Evolutionary conservation across 495 filamentous ascomycete genomes (phyloP), one percentile per base, ranked within the genome.

Genomic region (Aspergillus campestris): DNA sequence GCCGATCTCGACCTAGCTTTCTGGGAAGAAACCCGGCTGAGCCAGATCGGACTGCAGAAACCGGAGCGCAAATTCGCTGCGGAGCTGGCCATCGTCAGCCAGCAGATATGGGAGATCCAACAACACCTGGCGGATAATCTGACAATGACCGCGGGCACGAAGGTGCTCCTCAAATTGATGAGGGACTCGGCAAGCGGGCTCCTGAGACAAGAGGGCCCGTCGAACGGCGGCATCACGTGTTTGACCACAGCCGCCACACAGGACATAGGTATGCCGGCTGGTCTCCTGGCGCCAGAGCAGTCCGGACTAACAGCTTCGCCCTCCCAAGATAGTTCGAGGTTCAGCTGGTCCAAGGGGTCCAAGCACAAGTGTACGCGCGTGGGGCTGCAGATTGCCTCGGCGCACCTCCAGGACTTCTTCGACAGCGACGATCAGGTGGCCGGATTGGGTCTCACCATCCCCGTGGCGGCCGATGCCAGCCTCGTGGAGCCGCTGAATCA

Each of bases 41-140:
- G 61, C 31, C 65, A 73, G 40, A 50, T 71, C 3, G 70, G 70
- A 8, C 52, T 56, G 29, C 62, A 66, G 15, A 58, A 61, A n/a
- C 52, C 44, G 33, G 62, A 64, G 6, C 65, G 70, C 15, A 58
- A 61, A 28, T 52, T 57, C 37, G 65, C 62, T 0, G 64, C 65
- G 7, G 60, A 70, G 42, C 68, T 64, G 27, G 64, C 67, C 7
- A 56, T 69, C 28, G 67, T 61, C 4, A 60, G 66, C 10, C 66
- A 64, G 11, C 42, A 71, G 4, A 65, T 71, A 15, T 73, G 70
- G 67, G 67, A 70, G 31, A 67, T 69, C 4, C 64, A 69, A 38
- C 55, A 65, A 27, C 57, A 69, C 46, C 61, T 59, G 8, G 61
- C 60, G 12, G 55, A 65, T 11, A 59, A 65, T 6, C 42, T 34